These are phyloP conservation scores for Termitomyces sp. DNA, from an alignment of 768 basidiomycete genomes.

Conservation along the genomic window DNA sequence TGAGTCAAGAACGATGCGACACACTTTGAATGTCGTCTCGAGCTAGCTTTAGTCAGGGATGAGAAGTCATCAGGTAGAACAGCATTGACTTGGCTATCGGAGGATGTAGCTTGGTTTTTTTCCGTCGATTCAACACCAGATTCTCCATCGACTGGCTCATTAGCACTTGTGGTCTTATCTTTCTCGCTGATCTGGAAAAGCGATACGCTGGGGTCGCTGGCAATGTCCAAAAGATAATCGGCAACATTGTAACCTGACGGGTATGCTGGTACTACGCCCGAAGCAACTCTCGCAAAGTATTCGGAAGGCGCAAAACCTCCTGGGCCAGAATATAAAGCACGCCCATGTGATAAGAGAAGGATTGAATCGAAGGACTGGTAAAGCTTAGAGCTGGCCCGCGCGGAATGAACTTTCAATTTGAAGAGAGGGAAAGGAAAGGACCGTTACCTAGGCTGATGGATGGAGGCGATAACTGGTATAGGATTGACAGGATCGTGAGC, in stretches of 20 bases:
- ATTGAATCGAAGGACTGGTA: conserved; percentile 86
- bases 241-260: conserved; percentile 88
- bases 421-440: conserved; percentile 13
- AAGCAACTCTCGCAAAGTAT: conserved; percentile 53
- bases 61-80: background rate
- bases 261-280: conserved; percentile 44
- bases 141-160: background rate
- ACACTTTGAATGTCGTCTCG: conserved; percentile 35
- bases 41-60: conserved; percentile 5
- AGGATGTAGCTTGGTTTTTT: conserved; percentile 4
- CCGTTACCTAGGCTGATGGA: conserved; percentile 78
- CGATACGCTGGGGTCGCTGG: conserved; percentile 56
- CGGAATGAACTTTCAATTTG: background rate
- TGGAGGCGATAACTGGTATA: conserved; percentile 81
- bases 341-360: conserved; percentile 74
- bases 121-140: background rate
- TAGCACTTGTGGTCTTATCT: background rate
- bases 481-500: conserved; percentile 66
- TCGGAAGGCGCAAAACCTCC: conserved; percentile 69
- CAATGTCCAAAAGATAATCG: conserved; percentile 88
- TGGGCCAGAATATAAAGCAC: conserved; percentile 73
- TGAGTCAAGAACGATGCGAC: conserved; percentile 88
- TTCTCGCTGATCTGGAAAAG: conserved; percentile 35
- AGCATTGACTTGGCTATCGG: conserved; percentile 10
- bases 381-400: conserved; percentile 58